Conservation (phyloP, 345 rosid species). For the Linum trigynum region DNA sequence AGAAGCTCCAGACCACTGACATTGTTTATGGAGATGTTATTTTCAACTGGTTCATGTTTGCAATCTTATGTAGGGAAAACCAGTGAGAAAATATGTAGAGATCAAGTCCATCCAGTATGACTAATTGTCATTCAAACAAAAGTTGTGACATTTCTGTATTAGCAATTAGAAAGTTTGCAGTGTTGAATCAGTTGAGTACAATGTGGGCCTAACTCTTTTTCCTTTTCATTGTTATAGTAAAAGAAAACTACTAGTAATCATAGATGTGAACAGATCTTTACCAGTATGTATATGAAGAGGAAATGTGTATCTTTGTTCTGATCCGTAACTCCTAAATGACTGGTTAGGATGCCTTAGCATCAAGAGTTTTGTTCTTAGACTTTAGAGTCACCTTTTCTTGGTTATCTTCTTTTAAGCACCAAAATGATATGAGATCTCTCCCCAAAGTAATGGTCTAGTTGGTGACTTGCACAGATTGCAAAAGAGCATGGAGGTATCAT, state of each 20-base stretch:
- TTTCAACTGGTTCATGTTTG: no score
- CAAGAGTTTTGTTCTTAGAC: no score
- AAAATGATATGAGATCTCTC: not conserved
- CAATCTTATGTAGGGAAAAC: no score
- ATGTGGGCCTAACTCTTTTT: no score
- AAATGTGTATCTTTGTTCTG: not conserved
- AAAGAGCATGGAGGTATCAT: conserved; percentile 96
- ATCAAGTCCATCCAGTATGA: not conserved
- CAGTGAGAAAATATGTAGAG: no score
- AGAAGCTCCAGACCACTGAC: not conserved
- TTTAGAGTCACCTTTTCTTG: not conserved
- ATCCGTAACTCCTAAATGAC: no score
- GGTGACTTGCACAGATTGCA: conserved; percentile 50
- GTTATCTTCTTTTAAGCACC: conserved; percentile 1
- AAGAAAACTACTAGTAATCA: no score
- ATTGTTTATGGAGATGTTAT: not conserved
- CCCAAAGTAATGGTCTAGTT: not conserved
- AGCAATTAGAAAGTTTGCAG: not conserved
- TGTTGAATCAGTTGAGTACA: not conserved
- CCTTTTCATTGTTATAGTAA: no score
- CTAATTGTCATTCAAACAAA: no score
- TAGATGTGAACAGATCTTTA: no score
- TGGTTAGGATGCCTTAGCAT: no score
- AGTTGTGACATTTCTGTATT: not conserved
- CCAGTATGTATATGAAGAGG: not conserved